These are phyloP conservation scores for Cardamine chenopodiifolia DNA, from an alignment of 345 rosid genomes.

Conservation along the genomic window DNA sequence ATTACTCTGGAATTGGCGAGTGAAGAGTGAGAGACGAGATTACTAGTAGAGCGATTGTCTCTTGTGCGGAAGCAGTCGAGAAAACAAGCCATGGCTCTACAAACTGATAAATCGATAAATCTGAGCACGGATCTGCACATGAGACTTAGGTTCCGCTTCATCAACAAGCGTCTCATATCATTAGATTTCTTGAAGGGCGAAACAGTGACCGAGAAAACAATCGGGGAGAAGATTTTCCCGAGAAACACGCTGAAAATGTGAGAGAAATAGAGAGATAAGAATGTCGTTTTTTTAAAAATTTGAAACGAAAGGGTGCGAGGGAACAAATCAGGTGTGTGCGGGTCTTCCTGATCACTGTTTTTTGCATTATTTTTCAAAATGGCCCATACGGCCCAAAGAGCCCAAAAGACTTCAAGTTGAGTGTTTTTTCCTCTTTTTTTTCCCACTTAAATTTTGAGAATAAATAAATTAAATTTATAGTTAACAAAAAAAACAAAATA, in stretches of 20 bases:
- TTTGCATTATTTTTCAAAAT: not conserved
- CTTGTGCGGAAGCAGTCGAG: slow-evolving; percentile 69
- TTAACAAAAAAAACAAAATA: not conserved
- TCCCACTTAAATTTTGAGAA: not conserved
- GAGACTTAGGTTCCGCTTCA: slow-evolving; percentile 45
- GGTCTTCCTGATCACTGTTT: not conserved
- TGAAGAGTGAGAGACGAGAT: slow-evolving; percentile 42
- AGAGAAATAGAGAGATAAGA: not conserved
- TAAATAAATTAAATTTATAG: not conserved
- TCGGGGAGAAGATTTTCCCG: slow-evolving; percentile 30
- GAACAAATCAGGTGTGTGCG: slow-evolving; percentile 26
- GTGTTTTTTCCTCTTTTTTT: no score
- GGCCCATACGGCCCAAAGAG: slow-evolving; percentile 11
- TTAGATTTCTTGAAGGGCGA: slow-evolving; percentile 16
- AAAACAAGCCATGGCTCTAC: slow-evolving; percentile 79
- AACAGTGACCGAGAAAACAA: slow-evolving; percentile 17
- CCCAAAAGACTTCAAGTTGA: not conserved
- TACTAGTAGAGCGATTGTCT: slow-evolving; percentile 45
- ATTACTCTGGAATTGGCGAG: slow-evolving; percentile 46
- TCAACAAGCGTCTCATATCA: slow-evolving; percentile 54
- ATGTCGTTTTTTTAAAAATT: slow-evolving; percentile 24
- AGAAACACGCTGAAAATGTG: slow-evolving; percentile 33
- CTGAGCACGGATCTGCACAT: slow-evolving; percentile 47
- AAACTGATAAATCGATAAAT: slow-evolving; percentile 34
- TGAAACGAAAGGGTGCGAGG: slow-evolving; percentile 38